phyloP scores from a whole-genome alignment of 1,284 basidiomycete genomes.

The Ustilago cynodontis region DNA sequence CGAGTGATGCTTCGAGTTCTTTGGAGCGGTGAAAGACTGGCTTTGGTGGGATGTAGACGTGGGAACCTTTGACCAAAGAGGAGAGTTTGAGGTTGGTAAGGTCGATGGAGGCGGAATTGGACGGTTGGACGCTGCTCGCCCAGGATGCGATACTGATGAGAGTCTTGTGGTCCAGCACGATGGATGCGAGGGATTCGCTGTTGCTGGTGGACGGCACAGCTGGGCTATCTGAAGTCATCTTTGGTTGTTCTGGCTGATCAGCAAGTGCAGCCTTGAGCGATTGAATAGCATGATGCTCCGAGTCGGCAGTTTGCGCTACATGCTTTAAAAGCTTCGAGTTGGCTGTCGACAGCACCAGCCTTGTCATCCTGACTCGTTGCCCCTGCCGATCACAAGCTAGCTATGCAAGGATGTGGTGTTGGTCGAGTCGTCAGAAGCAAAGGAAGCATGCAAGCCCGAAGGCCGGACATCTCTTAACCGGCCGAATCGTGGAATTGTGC shows the following conservation, averaged over 20 bases:
- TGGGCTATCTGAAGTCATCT: conserved; percentile 30
- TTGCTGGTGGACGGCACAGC: conserved; percentile 16
- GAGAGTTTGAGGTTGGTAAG: conserved; percentile 16
- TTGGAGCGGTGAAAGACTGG: conserved; percentile 33
- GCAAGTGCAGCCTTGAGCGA: conserved; percentile 18
- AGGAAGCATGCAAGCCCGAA: background rate
- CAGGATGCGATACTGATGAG: conserved; percentile 27
- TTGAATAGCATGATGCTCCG: conserved; percentile 17
- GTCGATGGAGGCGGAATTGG: background rate
- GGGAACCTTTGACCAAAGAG: conserved; percentile 17
- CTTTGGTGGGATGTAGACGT: conserved; percentile 39
- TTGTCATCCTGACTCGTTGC: conserved; percentile 25
- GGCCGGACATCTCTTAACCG: background rate
- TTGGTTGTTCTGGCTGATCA: conserved; percentile 20
- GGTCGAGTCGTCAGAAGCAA: background rate
- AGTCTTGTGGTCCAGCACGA: conserved; percentile 27
- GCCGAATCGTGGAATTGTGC: background rate
- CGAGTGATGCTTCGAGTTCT: conserved; percentile 33
- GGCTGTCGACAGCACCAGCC: conserved; percentile 19
- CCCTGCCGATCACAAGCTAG: background rate
- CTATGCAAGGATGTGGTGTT: background rate
- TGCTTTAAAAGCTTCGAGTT: conserved; percentile 22
- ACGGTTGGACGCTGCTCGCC: background rate
- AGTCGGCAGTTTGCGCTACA: background rate
- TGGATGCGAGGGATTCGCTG: background rate